Evolutionary conservation across 139 green algal species (phyloP).

Genomic region (Chlorella sp.): DNA sequence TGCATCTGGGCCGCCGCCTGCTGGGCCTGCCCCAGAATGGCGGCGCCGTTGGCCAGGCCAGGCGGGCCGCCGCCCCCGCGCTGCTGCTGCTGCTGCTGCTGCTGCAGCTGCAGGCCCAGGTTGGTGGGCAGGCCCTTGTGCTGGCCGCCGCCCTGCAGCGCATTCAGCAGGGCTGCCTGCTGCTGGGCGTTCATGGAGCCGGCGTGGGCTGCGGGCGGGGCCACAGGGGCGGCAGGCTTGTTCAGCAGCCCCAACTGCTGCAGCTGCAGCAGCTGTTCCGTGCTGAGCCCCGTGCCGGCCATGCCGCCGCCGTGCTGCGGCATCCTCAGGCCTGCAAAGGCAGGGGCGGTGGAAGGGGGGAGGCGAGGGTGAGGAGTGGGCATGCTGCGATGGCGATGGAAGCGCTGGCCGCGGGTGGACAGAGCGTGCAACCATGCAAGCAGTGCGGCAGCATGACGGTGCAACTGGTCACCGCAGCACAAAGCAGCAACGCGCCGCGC

Average conservation of each 20-base stretch:
- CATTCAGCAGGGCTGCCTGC: slow-evolving; percentile 42
- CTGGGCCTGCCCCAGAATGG: slow-evolving; percentile 8
- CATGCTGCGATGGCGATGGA: background rate
- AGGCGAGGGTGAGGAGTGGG: background rate
- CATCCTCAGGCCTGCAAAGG: slow-evolving; percentile 10
- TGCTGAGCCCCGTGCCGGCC: slow-evolving; percentile 7
- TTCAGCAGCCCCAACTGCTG: slow-evolving; percentile 36
- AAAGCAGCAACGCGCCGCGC: background rate
- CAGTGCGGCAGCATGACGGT: background rate
- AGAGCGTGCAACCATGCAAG: background rate
- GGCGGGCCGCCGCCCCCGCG: background rate
- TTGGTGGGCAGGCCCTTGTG: background rate
- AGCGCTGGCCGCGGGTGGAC: background rate
- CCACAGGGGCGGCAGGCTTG: background rate
- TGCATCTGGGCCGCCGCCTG: background rate
- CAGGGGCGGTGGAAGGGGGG: background rate
- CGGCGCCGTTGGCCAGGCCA: slow-evolving; percentile 31
- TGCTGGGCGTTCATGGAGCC: slow-evolving; percentile 40
- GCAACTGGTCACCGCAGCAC: background rate
- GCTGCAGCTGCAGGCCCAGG: background rate
- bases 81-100: slow-evolving; percentile 33
- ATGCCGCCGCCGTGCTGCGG: slow-evolving; percentile 14
- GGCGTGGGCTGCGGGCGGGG: background rate
- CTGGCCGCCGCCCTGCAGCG: slow-evolving; percentile 25
- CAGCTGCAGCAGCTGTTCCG: slow-evolving; percentile 33